phyloP scores from a whole-genome alignment of 2,329 filamentous ascomycete genomes.

The Cercospora brassicicola region DNA sequence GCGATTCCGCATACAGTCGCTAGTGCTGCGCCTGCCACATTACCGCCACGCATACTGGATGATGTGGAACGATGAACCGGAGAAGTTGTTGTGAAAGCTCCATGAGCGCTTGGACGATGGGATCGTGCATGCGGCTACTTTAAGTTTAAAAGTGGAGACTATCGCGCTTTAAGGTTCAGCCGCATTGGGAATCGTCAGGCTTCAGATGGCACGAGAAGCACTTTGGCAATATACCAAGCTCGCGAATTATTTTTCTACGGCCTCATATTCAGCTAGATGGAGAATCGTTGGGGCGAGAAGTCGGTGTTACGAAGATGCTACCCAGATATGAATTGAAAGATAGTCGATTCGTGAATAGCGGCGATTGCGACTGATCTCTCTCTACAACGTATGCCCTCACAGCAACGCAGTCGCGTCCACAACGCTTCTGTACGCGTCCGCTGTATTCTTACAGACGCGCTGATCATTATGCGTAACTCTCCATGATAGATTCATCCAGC shows the following conservation, averaged over 20 bases:
- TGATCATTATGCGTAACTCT: neutral
- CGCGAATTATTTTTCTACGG: neutral
- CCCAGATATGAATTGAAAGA: neutral
- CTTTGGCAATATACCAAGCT: neutral
- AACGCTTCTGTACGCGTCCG: neutral
- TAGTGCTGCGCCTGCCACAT: constrained; percentile 6
- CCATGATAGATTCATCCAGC: neutral
- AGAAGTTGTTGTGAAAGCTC: neutral
- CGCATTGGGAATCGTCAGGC: neutral
- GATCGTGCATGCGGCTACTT: neutral
- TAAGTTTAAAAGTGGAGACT: neutral
- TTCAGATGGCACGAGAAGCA: neutral
- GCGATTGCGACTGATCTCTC: neutral
- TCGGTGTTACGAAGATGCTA: neutral
- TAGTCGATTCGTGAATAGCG: constrained; percentile 1
- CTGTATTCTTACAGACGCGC: neutral
- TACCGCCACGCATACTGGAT: constrained; percentile 16
- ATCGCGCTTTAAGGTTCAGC: neutral
- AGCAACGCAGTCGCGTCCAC: neutral
- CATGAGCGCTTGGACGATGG: neutral
- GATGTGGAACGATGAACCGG: neutral
- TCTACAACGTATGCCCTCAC: neutral
- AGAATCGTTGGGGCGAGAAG: neutral
- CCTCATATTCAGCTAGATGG: neutral
- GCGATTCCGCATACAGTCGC: too few relatives aligned